phyloP scores from a whole-genome alignment of 1,284 basidiomycete genomes.

The Wolfiporia cocos region DNA sequence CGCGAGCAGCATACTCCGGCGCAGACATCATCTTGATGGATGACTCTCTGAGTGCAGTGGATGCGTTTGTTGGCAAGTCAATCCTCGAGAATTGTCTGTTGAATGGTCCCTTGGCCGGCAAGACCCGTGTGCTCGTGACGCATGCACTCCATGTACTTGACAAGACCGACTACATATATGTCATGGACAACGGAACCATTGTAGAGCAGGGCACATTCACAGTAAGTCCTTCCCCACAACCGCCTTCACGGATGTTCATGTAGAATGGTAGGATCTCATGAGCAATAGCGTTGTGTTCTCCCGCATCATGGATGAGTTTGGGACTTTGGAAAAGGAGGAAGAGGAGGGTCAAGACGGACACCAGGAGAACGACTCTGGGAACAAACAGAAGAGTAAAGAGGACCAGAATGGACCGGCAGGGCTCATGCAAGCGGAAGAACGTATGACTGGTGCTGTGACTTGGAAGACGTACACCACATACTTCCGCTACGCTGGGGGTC shows the following conservation, averaged over 20 bases:
- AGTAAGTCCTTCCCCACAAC: conserved; percentile 23
- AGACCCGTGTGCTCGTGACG: conserved; percentile 74
- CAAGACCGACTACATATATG: conserved; percentile 62
- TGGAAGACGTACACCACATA: conserved; percentile 31
- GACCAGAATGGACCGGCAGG: conserved; percentile 4
- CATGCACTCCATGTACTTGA: conserved; percentile 73
- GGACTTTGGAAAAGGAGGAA: conserved; percentile 33
- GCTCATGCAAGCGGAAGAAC: conserved; percentile 35
- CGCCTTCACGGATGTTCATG: not conserved
- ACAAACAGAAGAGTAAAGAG: not conserved
- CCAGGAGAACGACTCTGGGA: not conserved
- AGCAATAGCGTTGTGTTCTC: conserved; percentile 46
- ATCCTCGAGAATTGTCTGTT: conserved; percentile 60
- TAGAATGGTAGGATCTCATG: conserved; percentile 42
- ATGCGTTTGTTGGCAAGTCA: conserved; percentile 59
- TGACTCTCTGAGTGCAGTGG: conserved; percentile 69
- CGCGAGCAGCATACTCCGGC: conserved; percentile 73
- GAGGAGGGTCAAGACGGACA: conserved; percentile 13
- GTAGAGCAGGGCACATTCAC: conserved; percentile 59
- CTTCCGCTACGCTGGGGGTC: conserved; percentile 41
- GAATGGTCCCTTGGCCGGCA: conserved; percentile 46
- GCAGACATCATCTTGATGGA: conserved; percentile 72
- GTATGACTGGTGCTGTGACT: conserved; percentile 27
- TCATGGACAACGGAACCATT: conserved; percentile 66
- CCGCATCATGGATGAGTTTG: conserved; percentile 57